A percentile compares a stretch with the other conserved stretches of the same genome.
These are phyloP conservation scores for Fusarium continuum DNA, from an alignment of 2,329 filamentous ascomycete genomes.

Conservation along the genomic window DNA sequence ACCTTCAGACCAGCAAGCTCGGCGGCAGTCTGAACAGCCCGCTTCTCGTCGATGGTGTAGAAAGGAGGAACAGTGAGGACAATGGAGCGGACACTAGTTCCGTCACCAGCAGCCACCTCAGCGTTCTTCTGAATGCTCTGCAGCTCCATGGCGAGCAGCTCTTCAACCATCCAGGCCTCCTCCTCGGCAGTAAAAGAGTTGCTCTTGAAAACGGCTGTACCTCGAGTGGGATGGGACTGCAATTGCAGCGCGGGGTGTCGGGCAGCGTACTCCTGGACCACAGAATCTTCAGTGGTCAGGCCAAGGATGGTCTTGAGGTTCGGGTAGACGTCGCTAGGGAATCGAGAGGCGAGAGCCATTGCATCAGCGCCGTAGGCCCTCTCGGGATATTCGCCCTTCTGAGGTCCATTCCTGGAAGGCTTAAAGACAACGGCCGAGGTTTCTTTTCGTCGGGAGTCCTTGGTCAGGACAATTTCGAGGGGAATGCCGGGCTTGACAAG, in stretches of 20 bases:
- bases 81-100: constrained; percentile 76
- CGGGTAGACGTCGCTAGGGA: constrained; percentile 91
- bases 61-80: constrained; percentile 92
- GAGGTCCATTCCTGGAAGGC: constrained; percentile 72
- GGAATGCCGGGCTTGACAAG: constrained; percentile 97
- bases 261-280: constrained; percentile 74
- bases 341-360: constrained; percentile 83
- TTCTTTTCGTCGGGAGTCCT: constrained; percentile 97
- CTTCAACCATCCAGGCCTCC: constrained; percentile 82
- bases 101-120: constrained; percentile 81
- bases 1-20: constrained; percentile 89
- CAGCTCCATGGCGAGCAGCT: constrained; percentile 94
- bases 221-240: constrained; percentile 65
- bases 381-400: constrained; percentile 79
- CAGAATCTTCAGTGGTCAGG: constrained; percentile 66
- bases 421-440: constrained; percentile 92
- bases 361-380: constrained; percentile 92
- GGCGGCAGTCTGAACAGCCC: constrained; percentile 83
- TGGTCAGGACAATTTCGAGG: constrained; percentile 96
- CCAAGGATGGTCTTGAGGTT: constrained; percentile 95
- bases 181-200: constrained; percentile 68
- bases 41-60: constrained; percentile 89
- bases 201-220: constrained; percentile 85
- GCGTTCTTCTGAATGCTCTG: constrained; percentile 92
- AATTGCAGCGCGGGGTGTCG: constrained; percentile 83